Percentiles rank a stretch among this genome's conserved stretches.
Evolutionary conservation across 768 basidiomycete genomes (phyloP).

Genomic region (Podaxis sp.): DNA sequence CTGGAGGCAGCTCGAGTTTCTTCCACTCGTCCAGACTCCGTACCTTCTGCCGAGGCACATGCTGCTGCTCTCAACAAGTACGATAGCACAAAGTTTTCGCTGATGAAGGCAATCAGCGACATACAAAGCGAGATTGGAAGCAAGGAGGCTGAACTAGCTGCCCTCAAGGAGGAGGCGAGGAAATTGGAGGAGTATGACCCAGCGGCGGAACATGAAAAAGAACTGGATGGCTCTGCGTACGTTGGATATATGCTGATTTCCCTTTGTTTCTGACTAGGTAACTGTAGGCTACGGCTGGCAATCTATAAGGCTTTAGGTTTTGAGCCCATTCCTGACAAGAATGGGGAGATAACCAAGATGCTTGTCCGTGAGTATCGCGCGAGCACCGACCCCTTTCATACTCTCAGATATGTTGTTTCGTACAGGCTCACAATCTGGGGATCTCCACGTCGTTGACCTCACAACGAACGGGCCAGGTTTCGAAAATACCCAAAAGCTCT

Average conservation of each 20-base stretch:
- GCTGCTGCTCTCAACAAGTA: slow-evolving; percentile 60
- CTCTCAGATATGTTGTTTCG: slow-evolving; percentile 1
- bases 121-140: slow-evolving; percentile 61
- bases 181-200: slow-evolving; percentile 68
- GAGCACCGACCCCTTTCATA: background rate
- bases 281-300: slow-evolving; percentile 57
- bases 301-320: slow-evolving; percentile 74
- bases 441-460: slow-evolving; percentile 42
- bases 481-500: slow-evolving; percentile 39
- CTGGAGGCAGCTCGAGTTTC: slow-evolving; percentile 72
- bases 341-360: slow-evolving; percentile 53
- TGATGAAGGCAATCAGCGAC: slow-evolving; percentile 75
- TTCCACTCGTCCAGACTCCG: slow-evolving; percentile 63
- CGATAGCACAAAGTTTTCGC: slow-evolving; percentile 58
- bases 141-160: slow-evolving; percentile 68
- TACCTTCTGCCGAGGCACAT: slow-evolving; percentile 68
- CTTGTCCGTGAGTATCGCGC: slow-evolving; percentile 57
- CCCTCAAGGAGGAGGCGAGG: slow-evolving; percentile 62
- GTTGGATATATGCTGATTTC: slow-evolving; percentile 23
- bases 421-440: slow-evolving; percentile 49
- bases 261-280: background rate
- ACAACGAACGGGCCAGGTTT: slow-evolving; percentile 29
- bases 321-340: slow-evolving; percentile 57
- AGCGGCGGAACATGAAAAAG: slow-evolving; percentile 65
- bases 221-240: slow-evolving; percentile 68